Evolutionary conservation across 2,329 filamentous ascomycete species (phyloP).

Genomic region (Fusarium kyushuense): DNA sequence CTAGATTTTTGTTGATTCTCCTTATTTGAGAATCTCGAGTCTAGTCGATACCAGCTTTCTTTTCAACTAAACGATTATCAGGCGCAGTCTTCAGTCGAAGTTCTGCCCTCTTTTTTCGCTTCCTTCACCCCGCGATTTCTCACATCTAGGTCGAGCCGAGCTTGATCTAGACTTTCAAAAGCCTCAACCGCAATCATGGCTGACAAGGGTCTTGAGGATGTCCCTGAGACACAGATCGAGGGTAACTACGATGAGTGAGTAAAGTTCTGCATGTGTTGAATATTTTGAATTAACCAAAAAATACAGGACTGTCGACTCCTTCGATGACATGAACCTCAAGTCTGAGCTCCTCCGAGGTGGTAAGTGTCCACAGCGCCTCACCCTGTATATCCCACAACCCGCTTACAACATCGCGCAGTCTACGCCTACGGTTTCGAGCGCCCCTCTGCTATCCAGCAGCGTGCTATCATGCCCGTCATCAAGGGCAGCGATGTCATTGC

Average conservation of each 20-base stretch:
- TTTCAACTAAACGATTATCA: conserved; percentile 41
- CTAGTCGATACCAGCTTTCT: conserved; percentile 56
- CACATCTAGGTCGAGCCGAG: conserved; percentile 78
- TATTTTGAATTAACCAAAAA: neutral
- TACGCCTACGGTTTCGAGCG: conserved; percentile 99
- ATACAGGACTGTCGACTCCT: conserved; percentile 86
- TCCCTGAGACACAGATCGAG: conserved; percentile 98
- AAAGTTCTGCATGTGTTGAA: neutral
- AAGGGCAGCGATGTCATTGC: conserved; percentile 99
- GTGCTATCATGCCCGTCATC: conserved; percentile 99
- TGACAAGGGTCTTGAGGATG: conserved; percentile 98
- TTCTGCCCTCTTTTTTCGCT: conserved; percentile 53
- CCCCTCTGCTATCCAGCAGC: conserved; percentile 99
- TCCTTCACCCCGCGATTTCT: conserved; percentile 55
- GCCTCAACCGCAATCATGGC: conserved; percentile 90
- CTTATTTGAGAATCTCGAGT: conserved; percentile 61
- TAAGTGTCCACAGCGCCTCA: conserved; percentile 52
- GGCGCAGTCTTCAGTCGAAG: conserved; percentile 54
- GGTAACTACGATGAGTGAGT: conserved; percentile 94
- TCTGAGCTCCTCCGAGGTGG: conserved; percentile 96
- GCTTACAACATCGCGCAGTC: conserved; percentile 62
- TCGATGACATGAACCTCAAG: conserved; percentile 98
- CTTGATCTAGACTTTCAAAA: conserved; percentile 75
- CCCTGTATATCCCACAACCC: conserved; percentile 36
- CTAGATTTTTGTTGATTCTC: conserved; percentile 59